Conservation (phyloP, 129 eudicot species). For the Erigeron canadensis region DNA sequence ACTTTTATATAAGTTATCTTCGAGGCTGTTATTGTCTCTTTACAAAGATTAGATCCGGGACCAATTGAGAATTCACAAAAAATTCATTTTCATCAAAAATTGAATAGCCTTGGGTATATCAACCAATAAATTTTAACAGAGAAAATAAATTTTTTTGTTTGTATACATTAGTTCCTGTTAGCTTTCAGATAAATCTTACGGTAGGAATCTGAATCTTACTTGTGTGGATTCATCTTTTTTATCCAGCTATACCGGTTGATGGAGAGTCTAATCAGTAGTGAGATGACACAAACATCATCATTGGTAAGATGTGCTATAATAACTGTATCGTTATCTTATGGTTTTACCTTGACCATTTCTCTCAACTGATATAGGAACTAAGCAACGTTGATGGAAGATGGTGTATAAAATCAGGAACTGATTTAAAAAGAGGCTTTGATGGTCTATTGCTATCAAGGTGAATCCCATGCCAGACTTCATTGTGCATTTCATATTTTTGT, state of each 20-base stretch:
- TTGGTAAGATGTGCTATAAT: slow-evolving; percentile 47
- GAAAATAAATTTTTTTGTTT: too few relatives aligned
- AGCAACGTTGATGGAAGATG: slow-evolving; percentile 82
- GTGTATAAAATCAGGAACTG: slow-evolving; percentile 77
- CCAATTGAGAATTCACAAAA: too few relatives aligned
- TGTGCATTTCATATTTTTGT: slow-evolving; percentile 10
- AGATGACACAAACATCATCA: slow-evolving; percentile 44
- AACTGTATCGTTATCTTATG: slow-evolving; percentile 13
- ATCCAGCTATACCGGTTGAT: slow-evolving; percentile 74
- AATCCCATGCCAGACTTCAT: slow-evolving; percentile 24
- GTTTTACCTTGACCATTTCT: slow-evolving; percentile 25
- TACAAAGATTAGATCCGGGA: too few relatives aligned
- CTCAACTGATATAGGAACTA: slow-evolving; percentile 59
- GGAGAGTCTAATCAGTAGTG: slow-evolving; percentile 62
- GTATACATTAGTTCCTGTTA: neutral
- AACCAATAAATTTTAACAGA: too few relatives aligned
- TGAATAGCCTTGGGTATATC: too few relatives aligned
- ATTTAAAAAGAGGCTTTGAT: slow-evolving; percentile 49
- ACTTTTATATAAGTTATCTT: too few relatives aligned
- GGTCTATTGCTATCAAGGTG: slow-evolving; percentile 94
- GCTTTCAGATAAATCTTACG: neutral
- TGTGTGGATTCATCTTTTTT: slow-evolving; percentile 21
- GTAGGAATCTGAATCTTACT: slow-evolving; percentile 14
- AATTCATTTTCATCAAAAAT: too few relatives aligned
- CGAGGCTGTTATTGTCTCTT: too few relatives aligned